These are phyloP conservation scores for Pseudocercospora musae DNA, from an alignment of 2,329 filamentous ascomycete species.

Conservation along the genomic window DNA sequence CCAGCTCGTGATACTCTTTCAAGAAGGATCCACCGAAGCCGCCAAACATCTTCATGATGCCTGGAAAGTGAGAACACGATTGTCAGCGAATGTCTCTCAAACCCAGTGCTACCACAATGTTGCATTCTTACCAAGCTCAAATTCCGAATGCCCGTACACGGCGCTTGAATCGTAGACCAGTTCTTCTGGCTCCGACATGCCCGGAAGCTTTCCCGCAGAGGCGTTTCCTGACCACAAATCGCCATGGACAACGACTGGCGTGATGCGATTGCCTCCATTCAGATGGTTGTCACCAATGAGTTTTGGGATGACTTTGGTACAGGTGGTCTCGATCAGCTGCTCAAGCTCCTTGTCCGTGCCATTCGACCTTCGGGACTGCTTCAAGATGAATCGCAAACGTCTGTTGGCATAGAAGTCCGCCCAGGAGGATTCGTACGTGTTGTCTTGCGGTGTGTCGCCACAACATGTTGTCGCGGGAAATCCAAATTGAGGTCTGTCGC, in stretches of 20 bases:
- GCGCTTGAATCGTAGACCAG: constrained; percentile 74
- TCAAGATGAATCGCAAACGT: constrained; percentile 64
- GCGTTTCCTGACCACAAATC: constrained; percentile 94
- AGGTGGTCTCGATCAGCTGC: constrained; percentile 62
- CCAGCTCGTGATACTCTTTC: constrained; percentile 70
- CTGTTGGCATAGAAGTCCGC: constrained; percentile 80
- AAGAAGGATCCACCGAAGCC: constrained; percentile 73
- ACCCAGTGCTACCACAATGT: background rate
- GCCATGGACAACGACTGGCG: constrained; percentile 82
- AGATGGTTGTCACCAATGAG: constrained; percentile 69
- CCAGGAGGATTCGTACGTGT: constrained; percentile 71
- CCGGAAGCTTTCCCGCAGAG: constrained; percentile 60
- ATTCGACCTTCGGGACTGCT: constrained; percentile 57
- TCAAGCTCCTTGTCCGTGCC: constrained; percentile 62
- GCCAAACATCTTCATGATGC: constrained; percentile 96
- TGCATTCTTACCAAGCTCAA: constrained; percentile 60
- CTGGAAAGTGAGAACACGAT: background rate
- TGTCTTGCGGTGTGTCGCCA: constrained; percentile 78
- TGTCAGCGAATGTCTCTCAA: background rate
- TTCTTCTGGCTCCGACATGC: constrained; percentile 58
- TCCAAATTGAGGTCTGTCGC: constrained; percentile 66
- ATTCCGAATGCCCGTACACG: constrained; percentile 85
- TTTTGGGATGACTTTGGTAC: constrained; percentile 65
- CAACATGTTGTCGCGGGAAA: constrained; percentile 85
- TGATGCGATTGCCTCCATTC: constrained; percentile 57